Evolutionary conservation across 2,329 filamentous ascomycete genomes (phyloP).

Genomic region (Amesomyces nigricolor): DNA sequence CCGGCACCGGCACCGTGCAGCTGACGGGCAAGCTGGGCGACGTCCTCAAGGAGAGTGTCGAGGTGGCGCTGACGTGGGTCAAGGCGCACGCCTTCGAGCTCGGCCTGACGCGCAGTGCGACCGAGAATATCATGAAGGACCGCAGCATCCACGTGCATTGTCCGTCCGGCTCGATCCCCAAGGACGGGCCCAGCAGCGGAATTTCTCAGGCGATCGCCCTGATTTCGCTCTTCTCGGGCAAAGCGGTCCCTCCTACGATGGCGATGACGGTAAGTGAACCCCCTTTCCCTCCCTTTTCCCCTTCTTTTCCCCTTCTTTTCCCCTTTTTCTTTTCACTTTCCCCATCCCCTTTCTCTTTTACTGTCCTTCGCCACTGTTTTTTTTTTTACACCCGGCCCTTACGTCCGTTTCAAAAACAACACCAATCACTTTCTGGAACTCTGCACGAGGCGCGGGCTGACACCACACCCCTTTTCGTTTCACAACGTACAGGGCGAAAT

Average conservation of each 20-base stretch:
- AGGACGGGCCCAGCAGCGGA: conserved; percentile 82
- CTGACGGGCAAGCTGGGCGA: conserved; percentile 94
- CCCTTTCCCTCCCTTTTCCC: neutral
- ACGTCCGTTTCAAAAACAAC: neutral
- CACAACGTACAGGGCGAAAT: conserved; percentile 52
- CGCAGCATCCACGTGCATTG: conserved; percentile 95
- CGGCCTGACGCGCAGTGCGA: conserved; percentile 71
- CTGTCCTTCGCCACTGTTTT: neutral
- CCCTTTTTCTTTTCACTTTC: conserved; percentile 15
- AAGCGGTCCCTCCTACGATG: conserved; percentile 80
- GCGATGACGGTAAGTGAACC: conserved; percentile 73
- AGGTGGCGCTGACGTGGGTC: conserved; percentile 94
- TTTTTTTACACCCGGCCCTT: neutral
- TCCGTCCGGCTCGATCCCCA: conserved; percentile 88
- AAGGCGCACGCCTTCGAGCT: conserved; percentile 92
- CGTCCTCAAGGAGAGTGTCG: conserved; percentile 93
- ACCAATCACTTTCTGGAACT: neutral
- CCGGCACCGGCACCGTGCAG: conserved; percentile 84
- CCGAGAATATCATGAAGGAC: conserved; percentile 92
- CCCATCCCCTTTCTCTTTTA: conserved; percentile 11
- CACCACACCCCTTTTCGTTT: conserved; percentile 22
- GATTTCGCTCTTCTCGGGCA: conserved; percentile 81
- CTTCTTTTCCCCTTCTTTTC: neutral
- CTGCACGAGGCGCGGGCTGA: conserved; percentile 20
- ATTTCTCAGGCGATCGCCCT: conserved; percentile 91